phyloP scores from a whole-genome alignment of 495 filamentous ascomycete genomes.

The Acidomyces sp. region DNA sequence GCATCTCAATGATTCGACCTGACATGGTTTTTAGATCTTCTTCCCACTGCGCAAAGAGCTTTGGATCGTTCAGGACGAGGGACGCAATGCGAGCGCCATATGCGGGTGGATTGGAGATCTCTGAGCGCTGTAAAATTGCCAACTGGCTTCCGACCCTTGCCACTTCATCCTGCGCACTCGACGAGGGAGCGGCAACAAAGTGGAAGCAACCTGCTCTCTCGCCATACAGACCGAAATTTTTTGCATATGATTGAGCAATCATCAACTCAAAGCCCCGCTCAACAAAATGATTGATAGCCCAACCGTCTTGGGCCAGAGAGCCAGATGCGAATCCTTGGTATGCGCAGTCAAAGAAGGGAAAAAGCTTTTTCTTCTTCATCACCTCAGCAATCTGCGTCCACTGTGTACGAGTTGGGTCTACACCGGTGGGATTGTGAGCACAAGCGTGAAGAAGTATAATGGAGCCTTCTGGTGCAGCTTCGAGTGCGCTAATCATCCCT shows the following conservation, averaged over 20 bases:
- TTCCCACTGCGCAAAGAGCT: constrained; percentile 87
- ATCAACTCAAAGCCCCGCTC: constrained; percentile 91
- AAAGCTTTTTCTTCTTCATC: constrained; percentile 62
- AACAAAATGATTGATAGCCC: constrained; percentile 86
- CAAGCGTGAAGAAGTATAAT: constrained; percentile 92
- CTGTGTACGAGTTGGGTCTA: constrained; percentile 87
- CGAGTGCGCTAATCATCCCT: constrained; percentile 62
- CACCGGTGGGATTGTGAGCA: constrained; percentile 95
- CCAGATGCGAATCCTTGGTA: constrained; percentile 98
- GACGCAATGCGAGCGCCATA: constrained; percentile 86
- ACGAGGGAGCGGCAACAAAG: constrained; percentile 62
- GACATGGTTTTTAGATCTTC: constrained; percentile 86
- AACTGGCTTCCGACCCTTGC: constrained; percentile 71
- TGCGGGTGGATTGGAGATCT: constrained; percentile 92
- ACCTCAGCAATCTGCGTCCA: constrained; percentile 79
- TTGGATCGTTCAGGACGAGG: constrained; percentile 65
- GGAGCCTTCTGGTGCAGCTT: constrained; percentile 56
- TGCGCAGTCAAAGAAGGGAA: constrained; percentile 97
- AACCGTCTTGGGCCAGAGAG: constrained; percentile 69
- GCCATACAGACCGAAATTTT: constrained; percentile 98
- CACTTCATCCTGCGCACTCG: constrained; percentile 49
- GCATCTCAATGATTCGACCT: constrained; percentile 84
- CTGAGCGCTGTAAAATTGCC: constrained; percentile 85
- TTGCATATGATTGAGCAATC: constrained; percentile 91
- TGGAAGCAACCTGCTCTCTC: constrained; percentile 96